Evolutionary conservation across 2,329 filamentous ascomycete species (phyloP).

Genomic region (Ceratocystis cacaofunesta): DNA sequence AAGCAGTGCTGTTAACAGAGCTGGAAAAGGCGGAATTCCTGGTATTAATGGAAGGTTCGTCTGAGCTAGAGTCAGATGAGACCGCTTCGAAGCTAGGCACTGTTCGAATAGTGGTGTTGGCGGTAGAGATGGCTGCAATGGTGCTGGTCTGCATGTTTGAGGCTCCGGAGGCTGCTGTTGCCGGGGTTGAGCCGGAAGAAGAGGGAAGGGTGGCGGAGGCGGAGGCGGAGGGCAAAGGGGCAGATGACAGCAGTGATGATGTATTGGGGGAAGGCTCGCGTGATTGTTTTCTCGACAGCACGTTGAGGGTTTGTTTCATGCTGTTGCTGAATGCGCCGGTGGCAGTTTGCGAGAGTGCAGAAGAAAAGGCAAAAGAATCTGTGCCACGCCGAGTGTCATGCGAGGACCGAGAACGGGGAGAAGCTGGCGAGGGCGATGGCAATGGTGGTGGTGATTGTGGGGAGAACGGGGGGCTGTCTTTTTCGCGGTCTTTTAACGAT

Average conservation of each 20-base stretch:
- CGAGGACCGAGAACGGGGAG: background rate
- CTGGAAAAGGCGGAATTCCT: constrained; percentile 40
- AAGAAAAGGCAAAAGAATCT: constrained; percentile 21
- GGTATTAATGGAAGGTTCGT: constrained; percentile 23
- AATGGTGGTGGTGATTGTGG: background rate
- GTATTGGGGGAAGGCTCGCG: constrained; percentile 18
- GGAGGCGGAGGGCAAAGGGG: constrained; percentile 20
- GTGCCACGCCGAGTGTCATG: constrained; percentile 17
- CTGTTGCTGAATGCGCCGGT: constrained; percentile 28
- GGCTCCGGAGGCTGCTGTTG: constrained; percentile 20
- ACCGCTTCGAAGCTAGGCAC: constrained; percentile 40
- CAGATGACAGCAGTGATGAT: constrained; percentile 20
- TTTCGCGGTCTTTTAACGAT: constrained; percentile 8
- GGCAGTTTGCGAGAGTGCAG: constrained; percentile 25
- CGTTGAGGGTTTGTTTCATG: constrained; percentile 25
- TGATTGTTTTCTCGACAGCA: constrained; percentile 21
- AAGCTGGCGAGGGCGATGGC: background rate
- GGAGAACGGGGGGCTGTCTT: background rate
- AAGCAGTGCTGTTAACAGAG: constrained; percentile 40
- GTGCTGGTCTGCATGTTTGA: constrained; percentile 21
- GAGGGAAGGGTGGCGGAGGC: background rate
- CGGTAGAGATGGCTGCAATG: constrained; percentile 5
- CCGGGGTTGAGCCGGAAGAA: constrained; percentile 3
- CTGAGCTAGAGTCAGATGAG: constrained; percentile 31
- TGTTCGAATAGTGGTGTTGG: constrained; percentile 37